Percentiles rank a stretch among this genome's conserved stretches.
These are phyloP conservation scores for Raphanus hybrid DNA, from an alignment of 441 rosid genomes.

Conservation along the genomic window DNA sequence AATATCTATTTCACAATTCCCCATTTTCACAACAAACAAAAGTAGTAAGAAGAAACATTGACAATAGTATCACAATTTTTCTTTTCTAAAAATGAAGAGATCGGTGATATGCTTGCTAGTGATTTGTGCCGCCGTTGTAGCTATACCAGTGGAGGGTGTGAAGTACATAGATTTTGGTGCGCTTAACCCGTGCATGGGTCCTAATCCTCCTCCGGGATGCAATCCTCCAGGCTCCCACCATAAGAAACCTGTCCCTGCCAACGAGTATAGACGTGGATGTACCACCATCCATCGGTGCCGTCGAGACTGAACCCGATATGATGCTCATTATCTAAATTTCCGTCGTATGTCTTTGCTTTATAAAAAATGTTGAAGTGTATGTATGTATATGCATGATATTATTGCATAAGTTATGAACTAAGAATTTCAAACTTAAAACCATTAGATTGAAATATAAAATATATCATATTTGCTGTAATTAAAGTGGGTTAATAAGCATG, in stretches of 20 bases:
- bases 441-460: too few species aligned
- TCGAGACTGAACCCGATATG: neutral
- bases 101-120: constrained; percentile 7
- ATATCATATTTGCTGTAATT: too few species aligned
- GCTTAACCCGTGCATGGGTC: neutral
- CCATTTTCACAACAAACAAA: neutral
- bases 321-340: neutral
- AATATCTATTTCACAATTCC: neutral
- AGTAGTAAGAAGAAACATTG: neutral
- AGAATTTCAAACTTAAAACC: too few species aligned
- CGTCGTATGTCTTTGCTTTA: neutral
- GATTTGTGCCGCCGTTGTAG: neutral
- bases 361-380: too few species aligned
- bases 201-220: constrained; percentile 24
- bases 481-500: too few species aligned
- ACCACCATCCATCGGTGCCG: neutral
- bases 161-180: too few species aligned
- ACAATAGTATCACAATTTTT: neutral
- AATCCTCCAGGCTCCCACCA: neutral
- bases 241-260: neutral
- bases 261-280: neutral
- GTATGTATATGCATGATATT: neutral
- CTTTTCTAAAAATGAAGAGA: constrained; percentile 5
- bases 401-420: neutral
- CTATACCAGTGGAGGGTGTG: constrained; percentile 9